Conservation (phyloP, 306 rosid species). For the Prunus persica region DNA sequence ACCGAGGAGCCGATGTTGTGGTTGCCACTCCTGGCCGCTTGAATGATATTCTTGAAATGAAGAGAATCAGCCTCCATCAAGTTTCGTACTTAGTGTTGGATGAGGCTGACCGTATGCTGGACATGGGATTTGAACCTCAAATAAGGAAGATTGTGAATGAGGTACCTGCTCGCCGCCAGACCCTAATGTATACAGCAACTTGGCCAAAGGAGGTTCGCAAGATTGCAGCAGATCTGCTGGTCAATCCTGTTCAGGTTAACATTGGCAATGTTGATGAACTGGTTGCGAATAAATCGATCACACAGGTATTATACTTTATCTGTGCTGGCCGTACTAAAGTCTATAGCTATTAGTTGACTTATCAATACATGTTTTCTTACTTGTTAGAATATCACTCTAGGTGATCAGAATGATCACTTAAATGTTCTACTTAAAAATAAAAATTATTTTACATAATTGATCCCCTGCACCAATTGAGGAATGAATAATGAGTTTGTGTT, state of each 20-base stretch:
- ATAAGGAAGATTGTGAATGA: conserved; percentile 93
- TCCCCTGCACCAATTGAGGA: not conserved
- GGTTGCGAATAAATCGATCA: conserved; percentile 93
- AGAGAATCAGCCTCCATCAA: conserved; percentile 84
- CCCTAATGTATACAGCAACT: conserved; percentile 98
- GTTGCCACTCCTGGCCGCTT: conserved; percentile 99
- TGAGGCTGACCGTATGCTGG: conserved; percentile 99
- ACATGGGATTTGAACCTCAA: conserved; percentile 99
- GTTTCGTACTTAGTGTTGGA: conserved; percentile 91
- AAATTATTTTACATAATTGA: not conserved
- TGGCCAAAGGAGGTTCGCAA: conserved; percentile 99
- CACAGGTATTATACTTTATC: conserved; percentile 60
- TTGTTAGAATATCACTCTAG: not conserved
- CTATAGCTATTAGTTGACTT: not conserved
- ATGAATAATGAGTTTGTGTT: not conserved
- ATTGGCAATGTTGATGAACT: conserved; percentile 97
- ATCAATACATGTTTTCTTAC: not conserved
- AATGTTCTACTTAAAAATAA: not conserved
- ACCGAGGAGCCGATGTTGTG: conserved; percentile 90
- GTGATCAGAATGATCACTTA: not conserved
- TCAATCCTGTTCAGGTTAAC: conserved; percentile 92
- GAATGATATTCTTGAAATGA: conserved; percentile 99
- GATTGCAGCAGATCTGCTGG: conserved; percentile 94
- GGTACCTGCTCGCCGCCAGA: conserved; percentile 94
- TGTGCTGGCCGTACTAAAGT: not conserved